A percentile compares a stretch with the other conserved stretches of the same genome.
Conservation (phyloP, 164 flowering plant genomes). For the Stephania cephalantha region DNA sequence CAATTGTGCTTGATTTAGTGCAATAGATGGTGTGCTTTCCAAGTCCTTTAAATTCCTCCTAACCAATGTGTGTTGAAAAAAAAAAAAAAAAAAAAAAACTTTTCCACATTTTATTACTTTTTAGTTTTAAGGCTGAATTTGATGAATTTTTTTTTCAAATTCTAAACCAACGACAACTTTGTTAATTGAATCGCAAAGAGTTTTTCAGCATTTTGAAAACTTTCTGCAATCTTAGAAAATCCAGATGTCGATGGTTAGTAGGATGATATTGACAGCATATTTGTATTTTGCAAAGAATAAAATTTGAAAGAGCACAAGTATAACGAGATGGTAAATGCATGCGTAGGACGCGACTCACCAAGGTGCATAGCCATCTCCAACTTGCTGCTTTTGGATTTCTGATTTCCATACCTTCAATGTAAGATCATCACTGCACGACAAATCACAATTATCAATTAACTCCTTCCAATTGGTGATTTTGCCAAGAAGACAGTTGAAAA, state of each 20-base stretch:
- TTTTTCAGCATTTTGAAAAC: background rate
- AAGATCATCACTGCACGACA: background rate
- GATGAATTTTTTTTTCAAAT: background rate
- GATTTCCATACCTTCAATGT: background rate
- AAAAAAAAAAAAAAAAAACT: too few species aligned
- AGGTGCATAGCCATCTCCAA: background rate
- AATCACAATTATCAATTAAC: background rate
- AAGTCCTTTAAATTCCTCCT: too few species aligned
- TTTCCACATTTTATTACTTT: too few species aligned
- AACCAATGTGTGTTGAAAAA: too few species aligned
- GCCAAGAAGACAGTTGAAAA: background rate
- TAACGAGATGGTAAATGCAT: background rate
- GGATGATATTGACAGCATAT: background rate
- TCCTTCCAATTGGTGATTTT: background rate
- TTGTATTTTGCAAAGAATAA: background rate
- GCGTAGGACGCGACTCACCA: background rate
- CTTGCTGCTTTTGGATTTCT: background rate
- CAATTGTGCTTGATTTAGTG: too few species aligned
- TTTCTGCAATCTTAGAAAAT: background rate
- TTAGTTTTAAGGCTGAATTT: too few species aligned
- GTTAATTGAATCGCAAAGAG: background rate
- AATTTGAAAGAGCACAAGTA: too few species aligned
- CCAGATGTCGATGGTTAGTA: background rate
- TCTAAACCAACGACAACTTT: background rate
- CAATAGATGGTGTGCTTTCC: too few species aligned